phyloP scores from a whole-genome alignment of 164 flowering plant species.

The Vitis cinerea region DNA sequence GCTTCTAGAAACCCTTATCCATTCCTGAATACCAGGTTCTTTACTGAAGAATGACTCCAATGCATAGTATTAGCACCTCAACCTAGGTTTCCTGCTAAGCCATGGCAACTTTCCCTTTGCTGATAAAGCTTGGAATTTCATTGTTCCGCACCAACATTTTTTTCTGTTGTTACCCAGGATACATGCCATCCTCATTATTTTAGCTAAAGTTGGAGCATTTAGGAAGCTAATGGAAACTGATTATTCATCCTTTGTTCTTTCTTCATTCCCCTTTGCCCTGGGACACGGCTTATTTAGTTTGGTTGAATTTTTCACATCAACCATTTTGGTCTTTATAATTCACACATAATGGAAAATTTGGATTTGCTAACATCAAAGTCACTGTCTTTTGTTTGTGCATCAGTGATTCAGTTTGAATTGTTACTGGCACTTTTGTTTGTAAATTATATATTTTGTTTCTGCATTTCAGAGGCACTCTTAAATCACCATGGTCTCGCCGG shows the following conservation, averaged over 20 bases:
- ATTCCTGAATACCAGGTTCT: too few species aligned
- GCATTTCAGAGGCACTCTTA: slow-evolving; percentile 57
- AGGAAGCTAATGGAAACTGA: background rate
- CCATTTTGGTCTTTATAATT: too few species aligned
- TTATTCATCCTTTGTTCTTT: background rate
- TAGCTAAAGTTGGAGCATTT: background rate
- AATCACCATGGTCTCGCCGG: slow-evolving; percentile 88
- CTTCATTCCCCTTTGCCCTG: background rate
- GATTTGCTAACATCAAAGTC: too few species aligned
- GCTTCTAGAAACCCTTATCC: background rate
- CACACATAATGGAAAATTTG: too few species aligned
- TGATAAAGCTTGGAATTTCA: background rate
- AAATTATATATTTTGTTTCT: background rate
- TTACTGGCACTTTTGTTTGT: background rate
- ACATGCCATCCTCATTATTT: background rate
- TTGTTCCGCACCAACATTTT: background rate
- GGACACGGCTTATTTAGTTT: background rate
- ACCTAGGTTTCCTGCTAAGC: too few species aligned
- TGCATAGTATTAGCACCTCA: background rate
- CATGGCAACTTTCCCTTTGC: too few species aligned
- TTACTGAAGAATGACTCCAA: too few species aligned
- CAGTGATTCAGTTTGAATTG: background rate
- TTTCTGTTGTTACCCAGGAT: background rate
- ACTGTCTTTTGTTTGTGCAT: too few species aligned
- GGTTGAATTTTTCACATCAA: background rate